Conservation (phyloP, 768 basidiomycete species). For the Leucosporidium scottii region DNA sequence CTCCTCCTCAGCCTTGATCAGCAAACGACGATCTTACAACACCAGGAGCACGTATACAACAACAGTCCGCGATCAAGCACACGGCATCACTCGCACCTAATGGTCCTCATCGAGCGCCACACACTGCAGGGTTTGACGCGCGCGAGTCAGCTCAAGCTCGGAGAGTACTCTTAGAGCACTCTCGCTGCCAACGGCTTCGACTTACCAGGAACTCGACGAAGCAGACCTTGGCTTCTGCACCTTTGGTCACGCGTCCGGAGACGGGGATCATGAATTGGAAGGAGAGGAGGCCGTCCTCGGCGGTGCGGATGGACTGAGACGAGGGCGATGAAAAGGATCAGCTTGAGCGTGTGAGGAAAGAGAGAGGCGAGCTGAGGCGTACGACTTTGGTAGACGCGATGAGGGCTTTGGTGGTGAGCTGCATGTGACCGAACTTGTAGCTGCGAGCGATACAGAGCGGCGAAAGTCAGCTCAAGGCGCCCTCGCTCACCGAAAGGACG, state of each 20-base stretch:
- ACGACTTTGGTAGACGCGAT: conserved; percentile 72
- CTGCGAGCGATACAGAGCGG: conserved; percentile 44
- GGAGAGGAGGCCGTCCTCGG: conserved; percentile 70
- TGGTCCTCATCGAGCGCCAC: conserved; percentile 33
- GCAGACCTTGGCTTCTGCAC: conserved; percentile 46
- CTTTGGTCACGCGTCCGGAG: not conserved
- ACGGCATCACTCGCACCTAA: not conserved
- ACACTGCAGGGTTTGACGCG: conserved; percentile 23
- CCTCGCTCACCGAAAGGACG: not conserved
- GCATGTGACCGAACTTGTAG: conserved; percentile 74
- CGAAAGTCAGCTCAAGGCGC: not conserved
- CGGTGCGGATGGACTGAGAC: conserved; percentile 63
- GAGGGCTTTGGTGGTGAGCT: conserved; percentile 63
- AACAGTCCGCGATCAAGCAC: too few relatives aligned
- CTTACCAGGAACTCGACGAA: conserved; percentile 85
- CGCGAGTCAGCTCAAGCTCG: not conserved
- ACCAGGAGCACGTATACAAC: not conserved
- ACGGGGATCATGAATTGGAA: conserved; percentile 72
- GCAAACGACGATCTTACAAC: not conserved
- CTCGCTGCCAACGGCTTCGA: conserved; percentile 11
- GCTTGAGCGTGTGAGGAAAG: too few relatives aligned
- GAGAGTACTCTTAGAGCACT: not conserved
- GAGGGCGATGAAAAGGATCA: too few relatives aligned
- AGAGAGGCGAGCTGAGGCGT: too few relatives aligned
- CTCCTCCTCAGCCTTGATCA: not conserved